These are phyloP conservation scores for Angomonas deanei DNA, from an alignment of 208 protist genomes.

Conservation along the genomic window DNA sequence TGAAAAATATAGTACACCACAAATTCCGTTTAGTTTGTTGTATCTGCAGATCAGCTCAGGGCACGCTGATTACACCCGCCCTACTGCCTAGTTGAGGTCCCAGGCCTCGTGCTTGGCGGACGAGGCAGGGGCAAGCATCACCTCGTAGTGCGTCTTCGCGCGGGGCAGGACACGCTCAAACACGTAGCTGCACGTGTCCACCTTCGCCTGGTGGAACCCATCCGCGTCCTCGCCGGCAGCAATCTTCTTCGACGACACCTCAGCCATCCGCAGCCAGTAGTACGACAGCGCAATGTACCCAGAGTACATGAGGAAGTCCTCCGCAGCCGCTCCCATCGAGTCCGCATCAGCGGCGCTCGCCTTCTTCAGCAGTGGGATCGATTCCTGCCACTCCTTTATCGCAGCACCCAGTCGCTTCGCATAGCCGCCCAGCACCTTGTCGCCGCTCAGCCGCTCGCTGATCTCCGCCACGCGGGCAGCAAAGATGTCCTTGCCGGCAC, in stretches of 20 bases:
- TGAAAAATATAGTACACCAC: too few relatives aligned
- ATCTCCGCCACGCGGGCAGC: conserved; percentile 32
- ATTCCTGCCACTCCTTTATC: conserved; percentile 62
- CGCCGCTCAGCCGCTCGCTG: conserved; percentile 23
- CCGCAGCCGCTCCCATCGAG: conserved; percentile 32
- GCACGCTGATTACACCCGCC: too few relatives aligned
- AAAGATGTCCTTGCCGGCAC: conserved; percentile 33
- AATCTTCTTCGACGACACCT: conserved; percentile 56
- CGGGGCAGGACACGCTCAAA: conserved; percentile 71
- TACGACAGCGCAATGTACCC: conserved; percentile 75
- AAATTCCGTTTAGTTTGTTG: too few relatives aligned
- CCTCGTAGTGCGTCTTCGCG: conserved; percentile 40
- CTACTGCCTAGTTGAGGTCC: conserved; percentile 28
- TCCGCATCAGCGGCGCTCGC: conserved; percentile 41
- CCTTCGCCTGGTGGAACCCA: conserved; percentile 80
- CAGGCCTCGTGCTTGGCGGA: conserved; percentile 44
- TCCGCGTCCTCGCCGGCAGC: conserved; percentile 44
- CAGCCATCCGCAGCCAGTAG: conserved; percentile 87
- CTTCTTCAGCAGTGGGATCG: conserved; percentile 39
- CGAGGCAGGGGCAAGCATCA: conserved; percentile 48
- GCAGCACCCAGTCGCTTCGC: conserved; percentile 45
- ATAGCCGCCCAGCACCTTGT: conserved; percentile 14
- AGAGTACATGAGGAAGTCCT: conserved; percentile 80
- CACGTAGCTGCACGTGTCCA: conserved; percentile 67
- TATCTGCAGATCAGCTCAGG: too few relatives aligned